Conservation (phyloP, 2,329 filamentous ascomycete genomes). For the Neofusicoccum laricinum region DNA sequence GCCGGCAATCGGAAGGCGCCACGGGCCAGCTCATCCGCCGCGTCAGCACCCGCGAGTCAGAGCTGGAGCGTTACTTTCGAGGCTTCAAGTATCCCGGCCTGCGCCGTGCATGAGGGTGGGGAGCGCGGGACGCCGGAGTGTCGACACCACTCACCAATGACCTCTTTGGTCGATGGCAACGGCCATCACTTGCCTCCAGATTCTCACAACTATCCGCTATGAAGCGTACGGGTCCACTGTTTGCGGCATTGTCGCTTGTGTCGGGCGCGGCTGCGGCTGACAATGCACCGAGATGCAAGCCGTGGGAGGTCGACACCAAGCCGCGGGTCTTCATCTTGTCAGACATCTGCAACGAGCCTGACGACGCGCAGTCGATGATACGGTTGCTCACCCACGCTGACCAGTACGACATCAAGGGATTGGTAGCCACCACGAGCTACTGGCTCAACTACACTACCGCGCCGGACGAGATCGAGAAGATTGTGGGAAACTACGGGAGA, state of each 20-base stretch:
- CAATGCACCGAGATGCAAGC: conserved; percentile 10
- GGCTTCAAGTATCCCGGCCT: not conserved
- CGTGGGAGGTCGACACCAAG: conserved; percentile 31
- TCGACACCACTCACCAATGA: not conserved
- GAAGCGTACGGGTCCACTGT: not conserved
- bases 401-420: conserved; percentile 37
- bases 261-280: not conserved
- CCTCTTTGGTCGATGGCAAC: not conserved
- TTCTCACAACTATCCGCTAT: not conserved
- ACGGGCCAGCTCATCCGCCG: not conserved
- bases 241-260: not conserved
- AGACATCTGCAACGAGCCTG: conserved; percentile 40
- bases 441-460: conserved; percentile 38
- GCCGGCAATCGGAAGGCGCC: not conserved
- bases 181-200: not conserved
- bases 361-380: conserved; percentile 38
- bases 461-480: conserved; percentile 35
- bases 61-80: not conserved
- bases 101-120: not conserved
- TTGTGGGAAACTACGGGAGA: conserved; percentile 32
- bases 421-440: conserved; percentile 39
- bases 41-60: not conserved
- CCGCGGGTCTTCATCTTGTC: conserved; percentile 40
- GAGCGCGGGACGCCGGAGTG: too few species aligned
- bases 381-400: conserved; percentile 38